Evolutionary conservation across 129 eudicot species (phyloP), one percentile per base, ranked within the genome.

Genomic region (Mikania micrantha): DNA sequence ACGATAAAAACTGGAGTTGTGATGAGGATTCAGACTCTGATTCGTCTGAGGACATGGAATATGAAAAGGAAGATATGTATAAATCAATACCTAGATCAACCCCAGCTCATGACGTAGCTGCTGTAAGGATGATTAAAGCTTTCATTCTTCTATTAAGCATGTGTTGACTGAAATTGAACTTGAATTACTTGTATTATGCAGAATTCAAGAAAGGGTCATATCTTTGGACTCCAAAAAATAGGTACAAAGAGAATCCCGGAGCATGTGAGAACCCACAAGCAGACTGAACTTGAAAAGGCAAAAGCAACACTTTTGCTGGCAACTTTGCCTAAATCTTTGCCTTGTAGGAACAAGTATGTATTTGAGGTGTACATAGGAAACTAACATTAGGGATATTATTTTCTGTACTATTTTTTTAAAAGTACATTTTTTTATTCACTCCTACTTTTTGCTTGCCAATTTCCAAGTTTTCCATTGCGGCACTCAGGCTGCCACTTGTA

Each of bases 271-370:
- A 70, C 70, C 71, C 97, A 81, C 78, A 94, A 89, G 79, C 88
- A 81, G 70, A 94, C 95, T 64, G 99, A 89, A 57, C 88, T 94
- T 80, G 96, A 94, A 69, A 86, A 80, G 77, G 99, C 99, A 67
- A 94, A 94, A 78, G 86, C 95, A 78, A 89, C 96, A 58, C 87
- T 94, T 80, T 75, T 89, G 58, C 77, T 94, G 36, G 95, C 97
- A 77, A 86, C 99, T 11, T 80, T 89, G 70, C 99, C 99, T 73
- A 94, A 89, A 78, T 87, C 96, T 75, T 80, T 85, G 76, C 95
- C 99, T 62, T 86, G 99, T 67, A 80, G 99, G 49, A 82, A 83
- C 69, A 89, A 89, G 99, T 94, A 94, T 15, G 97, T 85, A 3
- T 40, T 61, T 62, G 40, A 48, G 16, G 41, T 64, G 47, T 72